Base-by-base conservation (phyloP, 2,329 filamentous ascomycete species). In the Aspergillus novofumigatus region DNA sequence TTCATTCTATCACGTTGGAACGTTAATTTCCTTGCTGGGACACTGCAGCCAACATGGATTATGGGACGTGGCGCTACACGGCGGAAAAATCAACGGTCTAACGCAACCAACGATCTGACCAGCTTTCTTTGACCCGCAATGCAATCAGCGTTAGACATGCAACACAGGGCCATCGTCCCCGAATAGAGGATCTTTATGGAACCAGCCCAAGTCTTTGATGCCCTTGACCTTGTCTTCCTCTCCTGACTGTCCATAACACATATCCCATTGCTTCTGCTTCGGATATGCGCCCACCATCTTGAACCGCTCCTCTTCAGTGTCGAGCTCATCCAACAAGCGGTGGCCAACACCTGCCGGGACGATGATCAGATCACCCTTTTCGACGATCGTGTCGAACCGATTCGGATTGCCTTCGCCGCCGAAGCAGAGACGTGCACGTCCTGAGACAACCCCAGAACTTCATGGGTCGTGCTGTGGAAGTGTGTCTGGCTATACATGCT, bases 211-310 rank as follows among this genome's bases (percentile, higher is more conserved):
- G 3, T 65, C 62, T 53, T 62, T 67, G 49, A 87, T 86, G 6
- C 62, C 68, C 56, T 78, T 70, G 6, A 81, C 70, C 64, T 82
- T 82, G 6, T 71, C 68, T 65, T 83, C 80, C 66, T 88, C 86
- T 0, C 77, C 82, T 41, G 76, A 65, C 52, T 76, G 77, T 1
- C 86, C 87, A 74, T 89, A 88, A 64, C 86, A 89, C 87, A 90
- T 89, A 70, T 90, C 86, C 86, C 86, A 90, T 20, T 70, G 62
- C 55, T 76, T 78, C 17, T 74, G 81, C 25, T 62, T 73, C 0
- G 85, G 86, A 76, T 90, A 89, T 50, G 80, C 81, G 0, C 87
- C 87, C 0, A 90, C 81, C 86, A 89, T 88, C 67, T 83, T 73
- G 67, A 90, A 90, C 1, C 73, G 32, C 17, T 58, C 58, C 17